Evolutionary conservation across 2,329 filamentous ascomycete species (phyloP).

Genomic region (Nemania sp.): DNA sequence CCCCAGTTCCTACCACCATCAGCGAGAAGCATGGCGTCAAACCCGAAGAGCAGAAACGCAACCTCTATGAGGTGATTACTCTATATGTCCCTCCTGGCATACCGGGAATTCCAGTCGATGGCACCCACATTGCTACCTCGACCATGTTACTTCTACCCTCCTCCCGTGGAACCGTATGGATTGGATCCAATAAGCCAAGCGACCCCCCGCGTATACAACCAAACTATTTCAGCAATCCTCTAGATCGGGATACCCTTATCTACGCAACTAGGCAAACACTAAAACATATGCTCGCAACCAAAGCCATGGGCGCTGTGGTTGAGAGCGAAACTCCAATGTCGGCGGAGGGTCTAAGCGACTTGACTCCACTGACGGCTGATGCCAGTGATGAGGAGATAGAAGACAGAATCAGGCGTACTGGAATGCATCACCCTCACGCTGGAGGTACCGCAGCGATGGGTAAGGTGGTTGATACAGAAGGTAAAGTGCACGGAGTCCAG

Average conservation of each 20-base stretch:
- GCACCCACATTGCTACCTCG: constrained; percentile 43
- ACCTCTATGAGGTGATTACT: constrained; percentile 42
- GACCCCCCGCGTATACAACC: constrained; percentile 40
- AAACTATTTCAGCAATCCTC: constrained; percentile 35
- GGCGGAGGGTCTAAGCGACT: constrained; percentile 35
- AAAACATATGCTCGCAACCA: constrained; percentile 35
- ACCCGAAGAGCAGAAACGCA: constrained; percentile 29
- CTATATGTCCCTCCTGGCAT: constrained; percentile 41
- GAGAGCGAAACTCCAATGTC: constrained; percentile 42
- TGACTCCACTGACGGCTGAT: constrained; percentile 41
- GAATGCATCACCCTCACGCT: constrained; percentile 36
- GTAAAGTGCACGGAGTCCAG: constrained; percentile 42
- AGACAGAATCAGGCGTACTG: constrained; percentile 43
- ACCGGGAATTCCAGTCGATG: constrained; percentile 42
- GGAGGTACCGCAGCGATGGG: constrained; percentile 45
- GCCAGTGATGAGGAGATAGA: constrained; percentile 43
- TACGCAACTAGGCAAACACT: constrained; percentile 39
- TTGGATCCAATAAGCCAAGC: constrained; percentile 34
- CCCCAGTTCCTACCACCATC: constrained; percentile 39
- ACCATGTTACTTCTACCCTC: constrained; percentile 45
- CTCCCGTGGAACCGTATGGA: constrained; percentile 39
- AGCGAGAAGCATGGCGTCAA: constrained; percentile 34
- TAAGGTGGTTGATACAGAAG: constrained; percentile 42
- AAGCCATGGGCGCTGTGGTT: constrained; percentile 36
- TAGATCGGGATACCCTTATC: constrained; percentile 39